phyloP scores from a whole-genome alignment of 805 yeast genomes.

The Suhomyces sp. region DNA sequence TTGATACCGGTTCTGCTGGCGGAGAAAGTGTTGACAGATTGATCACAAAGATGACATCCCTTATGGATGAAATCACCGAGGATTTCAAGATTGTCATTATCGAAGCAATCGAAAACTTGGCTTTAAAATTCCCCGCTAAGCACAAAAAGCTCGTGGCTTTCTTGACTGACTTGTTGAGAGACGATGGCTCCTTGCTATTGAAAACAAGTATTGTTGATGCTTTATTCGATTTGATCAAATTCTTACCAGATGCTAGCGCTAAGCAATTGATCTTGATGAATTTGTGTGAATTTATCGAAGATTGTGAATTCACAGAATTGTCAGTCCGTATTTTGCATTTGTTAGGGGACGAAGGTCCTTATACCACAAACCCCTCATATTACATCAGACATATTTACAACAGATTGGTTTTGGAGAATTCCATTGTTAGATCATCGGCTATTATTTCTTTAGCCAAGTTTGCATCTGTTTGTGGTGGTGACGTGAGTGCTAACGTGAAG shows the following conservation, averaged over 20 bases:
- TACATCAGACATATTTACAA: conserved; percentile 96
- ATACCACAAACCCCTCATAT: conserved; percentile 77
- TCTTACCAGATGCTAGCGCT: conserved; percentile 69
- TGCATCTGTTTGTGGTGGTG: conserved; percentile 72
- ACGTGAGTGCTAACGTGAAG: conserved; percentile 64
- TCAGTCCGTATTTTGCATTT: conserved; percentile 90
- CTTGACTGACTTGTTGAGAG: conserved; percentile 79
- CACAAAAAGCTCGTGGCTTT: conserved; percentile 79
- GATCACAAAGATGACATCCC: conserved; percentile 79
- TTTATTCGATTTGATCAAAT: conserved; percentile 84
- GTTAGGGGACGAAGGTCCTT: conserved; percentile 93
- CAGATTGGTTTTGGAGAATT: conserved; percentile 93
- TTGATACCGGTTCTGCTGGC: conserved; percentile 33
- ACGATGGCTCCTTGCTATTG: conserved; percentile 85
- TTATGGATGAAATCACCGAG: conserved; percentile 92
- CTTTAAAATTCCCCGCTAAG: conserved; percentile 90
- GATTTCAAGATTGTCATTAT: conserved; percentile 93
- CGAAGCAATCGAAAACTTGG: conserved; percentile 90
- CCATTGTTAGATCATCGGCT: conserved; percentile 94
- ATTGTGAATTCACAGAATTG: conserved; percentile 93
- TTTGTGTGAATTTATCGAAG: conserved; percentile 95
- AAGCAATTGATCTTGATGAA: conserved; percentile 81
- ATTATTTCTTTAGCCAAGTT: conserved; percentile 90
- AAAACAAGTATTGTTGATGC: conserved; percentile 91
- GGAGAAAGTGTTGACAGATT: conserved; percentile 78